Conservation (phyloP, 306 rosid species). For the Medicago ruthenica region DNA sequence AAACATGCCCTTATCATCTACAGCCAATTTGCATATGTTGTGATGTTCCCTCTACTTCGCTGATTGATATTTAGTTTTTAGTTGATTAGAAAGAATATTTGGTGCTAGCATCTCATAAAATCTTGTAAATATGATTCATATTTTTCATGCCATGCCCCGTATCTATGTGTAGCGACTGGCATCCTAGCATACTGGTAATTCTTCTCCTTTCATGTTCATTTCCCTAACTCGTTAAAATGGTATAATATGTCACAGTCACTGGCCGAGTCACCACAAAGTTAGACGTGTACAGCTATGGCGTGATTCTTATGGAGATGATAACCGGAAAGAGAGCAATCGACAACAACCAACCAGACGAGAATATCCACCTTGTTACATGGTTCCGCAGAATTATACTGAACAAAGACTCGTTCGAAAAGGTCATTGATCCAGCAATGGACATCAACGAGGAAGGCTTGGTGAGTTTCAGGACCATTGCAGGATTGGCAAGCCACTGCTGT, state of each 20-base stretch:
- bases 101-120: conserved; percentile 10
- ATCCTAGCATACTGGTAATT: conserved; percentile 11
- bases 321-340: conserved; percentile 83
- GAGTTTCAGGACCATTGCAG: conserved; percentile 64
- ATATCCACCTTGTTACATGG: conserved; percentile 87
- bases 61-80: conserved; percentile 20
- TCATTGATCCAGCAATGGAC: conserved; percentile 65
- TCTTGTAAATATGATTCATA: neutral
- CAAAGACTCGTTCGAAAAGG: conserved; percentile 56
- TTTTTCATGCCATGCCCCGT: neutral
- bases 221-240: conserved; percentile 36
- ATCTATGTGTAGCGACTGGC: neutral
- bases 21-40: conserved; percentile 21
- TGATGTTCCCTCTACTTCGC: conserved; percentile 3
- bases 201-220: conserved; percentile 11
- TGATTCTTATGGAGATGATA: conserved; percentile 90
- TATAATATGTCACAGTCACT: conserved; percentile 63
- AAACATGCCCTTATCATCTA: neutral
- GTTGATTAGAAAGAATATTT: conserved; percentile 17
- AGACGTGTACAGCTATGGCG: conserved; percentile 88
- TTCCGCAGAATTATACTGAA: conserved; percentile 71
- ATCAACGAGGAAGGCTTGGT: conserved; percentile 62
- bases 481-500: conserved; percentile 81
- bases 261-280: conserved; percentile 92
- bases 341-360: conserved; percentile 78